Conservation (phyloP, 805 yeast species). For the Ogataea pilisensis region DNA sequence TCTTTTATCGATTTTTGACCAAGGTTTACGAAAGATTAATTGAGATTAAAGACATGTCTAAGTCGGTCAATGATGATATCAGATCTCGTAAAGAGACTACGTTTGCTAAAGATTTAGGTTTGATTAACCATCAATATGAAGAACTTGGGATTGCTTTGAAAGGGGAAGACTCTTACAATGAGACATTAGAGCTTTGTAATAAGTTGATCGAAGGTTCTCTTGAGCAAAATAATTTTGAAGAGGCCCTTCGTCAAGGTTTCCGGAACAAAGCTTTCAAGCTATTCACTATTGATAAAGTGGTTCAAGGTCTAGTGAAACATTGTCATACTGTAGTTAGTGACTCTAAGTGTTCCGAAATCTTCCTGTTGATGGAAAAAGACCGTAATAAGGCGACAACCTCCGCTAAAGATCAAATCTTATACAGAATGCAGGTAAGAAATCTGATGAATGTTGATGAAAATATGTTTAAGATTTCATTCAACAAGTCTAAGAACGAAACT, state of each 20-base stretch:
- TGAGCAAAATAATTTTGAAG: slow-evolving; percentile 95
- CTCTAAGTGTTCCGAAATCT: slow-evolving; percentile 71
- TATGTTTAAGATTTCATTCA: slow-evolving; percentile 82
- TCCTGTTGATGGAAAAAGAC: slow-evolving; percentile 79
- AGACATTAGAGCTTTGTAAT: slow-evolving; percentile 70
- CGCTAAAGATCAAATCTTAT: slow-evolving; percentile 82
- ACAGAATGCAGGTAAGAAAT: slow-evolving; percentile 82
- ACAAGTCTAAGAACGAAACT: slow-evolving; percentile 48
- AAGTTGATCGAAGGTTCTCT: slow-evolving; percentile 81
- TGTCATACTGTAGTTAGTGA: slow-evolving; percentile 82
- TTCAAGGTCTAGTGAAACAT: slow-evolving; percentile 80
- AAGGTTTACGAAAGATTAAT: slow-evolving; percentile 74
- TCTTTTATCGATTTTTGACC: slow-evolving; percentile 81
- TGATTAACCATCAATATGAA: slow-evolving; percentile 73
- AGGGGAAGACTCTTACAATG: slow-evolving; percentile 69
- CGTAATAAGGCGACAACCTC: slow-evolving; percentile 60
- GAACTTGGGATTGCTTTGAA: slow-evolving; percentile 74
- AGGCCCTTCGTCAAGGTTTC: slow-evolving; percentile 90
- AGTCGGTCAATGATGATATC: slow-evolving; percentile 69
- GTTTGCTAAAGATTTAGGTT: slow-evolving; percentile 83
- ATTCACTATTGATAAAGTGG: slow-evolving; percentile 89
- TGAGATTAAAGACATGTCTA: slow-evolving; percentile 72
- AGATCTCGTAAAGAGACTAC: slow-evolving; percentile 56
- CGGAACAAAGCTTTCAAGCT: slow-evolving; percentile 89
- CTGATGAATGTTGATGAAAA: slow-evolving; percentile 80